Evolutionary conservation across 169 alveolate species (phyloP).

Genomic region (Plasmodium fragile): DNA sequence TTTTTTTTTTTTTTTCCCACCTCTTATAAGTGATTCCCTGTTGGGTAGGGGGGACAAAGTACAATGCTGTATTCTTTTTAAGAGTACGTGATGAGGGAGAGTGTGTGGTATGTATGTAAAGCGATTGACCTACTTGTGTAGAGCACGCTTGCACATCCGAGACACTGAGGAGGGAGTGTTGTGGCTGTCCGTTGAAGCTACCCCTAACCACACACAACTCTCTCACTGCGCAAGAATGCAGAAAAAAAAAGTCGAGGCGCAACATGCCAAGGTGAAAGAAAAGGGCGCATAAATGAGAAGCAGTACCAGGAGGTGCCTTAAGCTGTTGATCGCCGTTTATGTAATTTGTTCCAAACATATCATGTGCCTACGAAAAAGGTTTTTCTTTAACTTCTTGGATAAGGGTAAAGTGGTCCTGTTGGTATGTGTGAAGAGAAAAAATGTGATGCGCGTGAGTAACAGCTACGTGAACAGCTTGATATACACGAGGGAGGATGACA

Average conservation of each 20-base stretch:
- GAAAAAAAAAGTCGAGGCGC: background rate
- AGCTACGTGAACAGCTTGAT: conserved; percentile 19
- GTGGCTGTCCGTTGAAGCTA: background rate
- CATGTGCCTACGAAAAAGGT: conserved; percentile 26
- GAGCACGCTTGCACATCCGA: background rate
- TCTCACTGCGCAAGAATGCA: background rate
- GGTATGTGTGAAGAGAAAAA: conserved; percentile 4
- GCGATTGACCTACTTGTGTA: background rate
- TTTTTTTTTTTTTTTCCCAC: background rate
- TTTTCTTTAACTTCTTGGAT: conserved; percentile 14
- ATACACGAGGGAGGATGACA: conserved; percentile 76
- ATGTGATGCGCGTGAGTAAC: conserved; percentile 3
- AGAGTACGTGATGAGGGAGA: background rate
- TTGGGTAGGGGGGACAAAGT: background rate
- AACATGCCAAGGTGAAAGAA: background rate
- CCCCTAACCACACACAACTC: background rate
- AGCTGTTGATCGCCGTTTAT: background rate
- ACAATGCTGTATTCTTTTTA: background rate
- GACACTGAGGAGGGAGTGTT: background rate
- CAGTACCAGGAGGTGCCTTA: background rate
- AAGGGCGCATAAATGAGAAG: conserved; percentile 17
- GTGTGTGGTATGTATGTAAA: background rate
- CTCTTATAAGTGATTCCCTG: background rate
- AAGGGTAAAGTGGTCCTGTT: background rate
- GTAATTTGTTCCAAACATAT: conserved; percentile 7